Conservation (phyloP, 371 early-diverging fungal genomes). For the Lichtheimia hyalospora region DNA sequence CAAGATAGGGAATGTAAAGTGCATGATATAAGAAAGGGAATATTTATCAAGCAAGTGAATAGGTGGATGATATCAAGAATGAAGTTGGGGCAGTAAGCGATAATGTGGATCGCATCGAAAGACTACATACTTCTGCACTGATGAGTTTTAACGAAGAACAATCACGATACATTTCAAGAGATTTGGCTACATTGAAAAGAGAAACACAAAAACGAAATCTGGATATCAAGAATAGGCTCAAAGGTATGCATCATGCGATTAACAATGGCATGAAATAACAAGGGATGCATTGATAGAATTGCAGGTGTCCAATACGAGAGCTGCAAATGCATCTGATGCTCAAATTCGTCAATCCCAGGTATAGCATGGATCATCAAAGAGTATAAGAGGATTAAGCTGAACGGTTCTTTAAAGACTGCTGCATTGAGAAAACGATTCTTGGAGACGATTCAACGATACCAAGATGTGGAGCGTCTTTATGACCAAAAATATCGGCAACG, state of each 20-base stretch:
- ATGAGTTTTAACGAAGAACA: conserved; percentile 43
- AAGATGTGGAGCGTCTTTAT: conserved; percentile 75
- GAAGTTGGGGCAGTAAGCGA: conserved; percentile 33
- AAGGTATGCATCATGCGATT: conserved; percentile 20
- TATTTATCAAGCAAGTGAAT: background rate
- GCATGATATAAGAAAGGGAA: conserved; percentile 18
- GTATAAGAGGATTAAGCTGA: background rate
- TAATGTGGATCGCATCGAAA: conserved; percentile 36
- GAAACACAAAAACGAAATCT: conserved; percentile 33
- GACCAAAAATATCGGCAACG: conserved; percentile 82
- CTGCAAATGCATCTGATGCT: conserved; percentile 26
- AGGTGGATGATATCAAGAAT: conserved; percentile 37
- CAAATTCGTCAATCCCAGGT: conserved; percentile 42
- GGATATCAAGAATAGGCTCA: conserved; percentile 28
- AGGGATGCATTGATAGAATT: conserved; percentile 17
- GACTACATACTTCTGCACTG: conserved; percentile 34
- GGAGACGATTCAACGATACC: conserved; percentile 80
- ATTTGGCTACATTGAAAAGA: conserved; percentile 29
- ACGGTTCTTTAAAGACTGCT: conserved; percentile 41
- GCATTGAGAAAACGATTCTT: conserved; percentile 78
- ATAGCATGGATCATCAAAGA: background rate
- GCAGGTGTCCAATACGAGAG: conserved; percentile 21
- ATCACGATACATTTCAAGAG: conserved; percentile 25
- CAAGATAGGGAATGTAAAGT: conserved; percentile 16
- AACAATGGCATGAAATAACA: conserved; percentile 17